phyloP scores from a whole-genome alignment of 106 monocot species.

The Acorus gramineus region DNA sequence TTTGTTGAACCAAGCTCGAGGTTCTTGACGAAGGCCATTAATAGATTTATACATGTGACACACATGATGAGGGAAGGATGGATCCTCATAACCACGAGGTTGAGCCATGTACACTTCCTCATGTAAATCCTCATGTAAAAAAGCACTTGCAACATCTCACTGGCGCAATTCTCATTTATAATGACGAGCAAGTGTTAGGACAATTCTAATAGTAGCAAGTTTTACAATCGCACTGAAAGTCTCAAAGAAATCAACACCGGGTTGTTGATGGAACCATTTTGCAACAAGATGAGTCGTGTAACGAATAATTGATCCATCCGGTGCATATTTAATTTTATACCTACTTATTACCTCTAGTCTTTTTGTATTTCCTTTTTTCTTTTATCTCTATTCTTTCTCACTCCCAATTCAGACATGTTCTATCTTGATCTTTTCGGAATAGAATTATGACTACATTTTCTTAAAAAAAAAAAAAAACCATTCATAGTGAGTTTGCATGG shows the following conservation, averaged over 20 bases:
- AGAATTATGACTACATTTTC: too few relatives aligned
- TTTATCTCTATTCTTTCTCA: too few relatives aligned
- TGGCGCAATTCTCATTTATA: not conserved
- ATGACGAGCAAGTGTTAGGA: not conserved
- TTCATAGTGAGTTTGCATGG: too few relatives aligned
- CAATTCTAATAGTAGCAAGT: not conserved
- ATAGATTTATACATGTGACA: not conserved
- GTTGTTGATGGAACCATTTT: slow-evolving; percentile 1
- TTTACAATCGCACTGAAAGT: not conserved
- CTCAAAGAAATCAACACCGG: not conserved
- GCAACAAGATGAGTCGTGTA: not conserved
- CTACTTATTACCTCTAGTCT: not conserved
- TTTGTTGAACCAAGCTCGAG: not conserved
- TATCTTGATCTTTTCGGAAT: too few relatives aligned
- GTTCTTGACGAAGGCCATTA: not conserved
- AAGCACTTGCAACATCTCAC: not conserved
- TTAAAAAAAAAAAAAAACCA: too few relatives aligned
- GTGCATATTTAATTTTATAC: not conserved
- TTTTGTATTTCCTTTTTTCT: too few relatives aligned
- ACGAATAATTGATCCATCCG: not conserved
- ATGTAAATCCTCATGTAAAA: not conserved
- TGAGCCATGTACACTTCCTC: not conserved
- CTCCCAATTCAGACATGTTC: too few relatives aligned
- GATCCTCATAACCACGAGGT: not conserved
- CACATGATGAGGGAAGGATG: not conserved